A percentile compares a stretch with the other conserved stretches of the same genome.
phyloP scores from a whole-genome alignment of 2,329 filamentous ascomycete genomes.

The Emmonsia crescens region DNA sequence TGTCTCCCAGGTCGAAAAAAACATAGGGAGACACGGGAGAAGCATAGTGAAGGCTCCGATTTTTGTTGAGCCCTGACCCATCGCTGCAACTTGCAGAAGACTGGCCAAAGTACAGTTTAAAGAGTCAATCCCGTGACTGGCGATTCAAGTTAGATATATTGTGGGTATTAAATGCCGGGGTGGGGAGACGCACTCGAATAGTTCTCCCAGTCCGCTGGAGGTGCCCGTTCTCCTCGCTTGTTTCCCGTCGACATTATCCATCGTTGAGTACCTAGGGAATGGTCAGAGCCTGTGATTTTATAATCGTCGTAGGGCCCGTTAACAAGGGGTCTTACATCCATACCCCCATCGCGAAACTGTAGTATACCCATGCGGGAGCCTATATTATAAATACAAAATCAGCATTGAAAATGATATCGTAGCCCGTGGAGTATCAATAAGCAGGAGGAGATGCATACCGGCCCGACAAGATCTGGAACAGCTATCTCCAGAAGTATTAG shows the following conservation, averaged over 20 bases:
- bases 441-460: conserved; percentile 47
- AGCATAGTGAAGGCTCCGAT: conserved; percentile 86
- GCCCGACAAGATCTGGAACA: conserved; percentile 83
- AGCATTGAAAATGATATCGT: background rate
- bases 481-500: conserved; percentile 63
- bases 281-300: background rate
- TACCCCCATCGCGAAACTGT: conserved; percentile 85
- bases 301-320: background rate
- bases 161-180: conserved; percentile 1
- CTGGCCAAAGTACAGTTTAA: conserved; percentile 93
- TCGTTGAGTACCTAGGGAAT: conserved; percentile 62
- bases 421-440: background rate
- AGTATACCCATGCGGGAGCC: conserved; percentile 87
- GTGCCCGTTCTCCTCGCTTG: conserved; percentile 91
- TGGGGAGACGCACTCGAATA: conserved; percentile 61
- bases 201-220: conserved; percentile 85
- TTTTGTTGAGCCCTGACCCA: conserved; percentile 76
- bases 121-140: conserved; percentile 85
- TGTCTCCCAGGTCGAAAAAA: conserved; percentile 99
- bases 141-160: conserved; percentile 16
- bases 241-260: conserved; percentile 98
- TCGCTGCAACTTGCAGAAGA: conserved; percentile 80
- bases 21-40: conserved; percentile 90
- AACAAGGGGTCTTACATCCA: conserved; percentile 62
- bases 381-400: conserved; percentile 27